Base-by-base conservation (phyloP, 1,139 yeast genomes). In the Saccharomycopsis crataegensis region DNA sequence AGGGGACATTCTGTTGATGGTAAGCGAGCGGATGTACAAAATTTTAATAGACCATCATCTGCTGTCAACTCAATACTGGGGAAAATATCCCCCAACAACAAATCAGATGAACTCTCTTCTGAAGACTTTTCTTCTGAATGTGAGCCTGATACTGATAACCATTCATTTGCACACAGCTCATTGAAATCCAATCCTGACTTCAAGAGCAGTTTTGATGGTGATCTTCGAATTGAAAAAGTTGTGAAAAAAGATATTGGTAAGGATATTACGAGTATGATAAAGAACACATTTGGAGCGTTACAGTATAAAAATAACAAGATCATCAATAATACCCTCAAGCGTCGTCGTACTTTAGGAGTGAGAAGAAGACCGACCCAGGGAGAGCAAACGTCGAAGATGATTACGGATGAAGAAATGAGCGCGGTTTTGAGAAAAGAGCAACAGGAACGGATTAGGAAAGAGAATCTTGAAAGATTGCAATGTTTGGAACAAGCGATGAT, bases 211-310 rank as follows among this genome's bases (percentile, higher is more conserved):
- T 22, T 22, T 38, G 28, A 7, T 32, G 51, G 41, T 28, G 58
- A 54, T 16, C 32, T 56, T 14, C 31, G 22, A 12, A 54, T 57
- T 28, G 54, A 57, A 37, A 57, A 50, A 38, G 56, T 57, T 4
- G 57, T 57, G 8, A 49, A 54, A 31, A 55, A 22, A 37, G 16
- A 41, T 2, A 45, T 46, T n/a, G 54, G 46, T 12, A 52, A 34
- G n/a, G 59, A 57, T 42, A 54, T 57, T 41, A 43, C 49, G 8
- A 53, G 50, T 44, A 55, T 57, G 59, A 57, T 57, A 9, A 54
- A 55, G 36, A 48, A 49, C 17, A 51, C 50, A 6, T 43, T 54
- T 46, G 59, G 59, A 3, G 59, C 59, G 4, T 31, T 56, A 2
- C 56, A 53, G 6, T 33, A 50, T 31, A 56, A 45, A 42, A 52